A percentile compares a stretch with the other conserved stretches of the same genome.
These are phyloP conservation scores for Cladosporium colombiae DNA, from an alignment of 2,329 filamentous ascomycete genomes.

Conservation along the genomic window DNA sequence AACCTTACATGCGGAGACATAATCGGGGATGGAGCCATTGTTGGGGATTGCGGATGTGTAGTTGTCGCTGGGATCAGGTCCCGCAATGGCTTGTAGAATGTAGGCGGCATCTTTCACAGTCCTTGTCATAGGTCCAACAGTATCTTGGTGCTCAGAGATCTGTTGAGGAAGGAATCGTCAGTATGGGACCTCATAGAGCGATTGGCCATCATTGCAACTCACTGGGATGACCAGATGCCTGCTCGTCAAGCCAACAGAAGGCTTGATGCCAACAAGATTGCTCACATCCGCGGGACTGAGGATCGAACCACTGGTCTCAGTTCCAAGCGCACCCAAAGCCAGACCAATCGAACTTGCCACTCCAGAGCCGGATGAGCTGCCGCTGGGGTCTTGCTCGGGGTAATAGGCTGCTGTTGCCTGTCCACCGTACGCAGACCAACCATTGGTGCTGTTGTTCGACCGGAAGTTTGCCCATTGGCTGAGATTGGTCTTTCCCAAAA, in stretches of 20 bases:
- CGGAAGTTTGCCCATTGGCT: constrained; percentile 67
- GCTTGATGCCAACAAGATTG: constrained; percentile 68
- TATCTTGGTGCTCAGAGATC: constrained; percentile 59
- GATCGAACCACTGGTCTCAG: constrained; percentile 66
- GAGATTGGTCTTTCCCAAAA: constrained; percentile 67
- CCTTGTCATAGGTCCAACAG: constrained; percentile 59
- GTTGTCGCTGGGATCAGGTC: constrained; percentile 55
- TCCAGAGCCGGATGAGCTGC: constrained; percentile 63
- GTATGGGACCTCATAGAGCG: constrained; percentile 58
- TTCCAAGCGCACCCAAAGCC: constrained; percentile 59
- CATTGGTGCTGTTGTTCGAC: constrained; percentile 58
- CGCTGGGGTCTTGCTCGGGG: constrained; percentile 61
- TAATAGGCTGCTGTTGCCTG: constrained; percentile 64
- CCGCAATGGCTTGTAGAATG: constrained; percentile 60
- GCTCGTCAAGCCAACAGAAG: constrained; percentile 65
- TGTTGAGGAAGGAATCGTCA: not conserved
- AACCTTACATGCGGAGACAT: constrained; percentile 49
- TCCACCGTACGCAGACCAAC: constrained; percentile 66
- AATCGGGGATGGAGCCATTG: constrained; percentile 59
- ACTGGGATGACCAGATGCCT: constrained; percentile 62
- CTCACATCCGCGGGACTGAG: constrained; percentile 57
- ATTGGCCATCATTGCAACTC: not conserved
- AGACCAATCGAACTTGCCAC: constrained; percentile 62
- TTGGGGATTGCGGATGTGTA: constrained; percentile 62
- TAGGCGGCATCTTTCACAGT: constrained; percentile 61